A percentile compares a stretch with the other conserved stretches of the same genome.
Conservation (phyloP, 1,284 basidiomycete species). For the Tylopilus sp. region DNA sequence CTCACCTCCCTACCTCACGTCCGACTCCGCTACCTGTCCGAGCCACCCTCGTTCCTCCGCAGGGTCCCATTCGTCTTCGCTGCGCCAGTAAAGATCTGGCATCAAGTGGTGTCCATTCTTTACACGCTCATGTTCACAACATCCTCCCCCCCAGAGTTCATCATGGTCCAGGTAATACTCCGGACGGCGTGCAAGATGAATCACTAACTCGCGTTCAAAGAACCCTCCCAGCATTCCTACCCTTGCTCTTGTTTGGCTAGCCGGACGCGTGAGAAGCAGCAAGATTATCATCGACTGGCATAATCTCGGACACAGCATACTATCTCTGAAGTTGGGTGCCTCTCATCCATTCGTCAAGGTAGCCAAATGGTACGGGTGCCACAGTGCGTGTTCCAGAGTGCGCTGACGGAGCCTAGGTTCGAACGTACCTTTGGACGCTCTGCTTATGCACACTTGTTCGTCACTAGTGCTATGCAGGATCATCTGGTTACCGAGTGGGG, state of each 20-base stretch:
- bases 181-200: background rate
- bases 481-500: constrained; percentile 73
- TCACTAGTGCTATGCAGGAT: constrained; percentile 84
- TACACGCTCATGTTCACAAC: constrained; percentile 60
- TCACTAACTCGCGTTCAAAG: constrained; percentile 41
- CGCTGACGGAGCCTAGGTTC: constrained; percentile 52
- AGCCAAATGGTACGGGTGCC: constrained; percentile 59
- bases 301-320: constrained; percentile 93
- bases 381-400: background rate
- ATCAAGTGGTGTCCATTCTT: constrained; percentile 66
- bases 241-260: constrained; percentile 79
- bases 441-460: constrained; percentile 92
- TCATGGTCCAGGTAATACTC: constrained; percentile 80
- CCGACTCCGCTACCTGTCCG: constrained; percentile 62
- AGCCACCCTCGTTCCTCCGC: constrained; percentile 56
- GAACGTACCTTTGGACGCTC: constrained; percentile 73
- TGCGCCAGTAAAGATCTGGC: constrained; percentile 78
- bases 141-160: constrained; percentile 72
- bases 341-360: constrained; percentile 69
- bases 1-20: constrained; percentile 63
- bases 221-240: constrained; percentile 98
- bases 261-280: constrained; percentile 63
- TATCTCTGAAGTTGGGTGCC: constrained; percentile 76
- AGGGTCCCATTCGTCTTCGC: constrained; percentile 69
- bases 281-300: constrained; percentile 99